Conservation (phyloP, 2,329 filamentous ascomycete genomes). For the Fusarium nematophilum region DNA sequence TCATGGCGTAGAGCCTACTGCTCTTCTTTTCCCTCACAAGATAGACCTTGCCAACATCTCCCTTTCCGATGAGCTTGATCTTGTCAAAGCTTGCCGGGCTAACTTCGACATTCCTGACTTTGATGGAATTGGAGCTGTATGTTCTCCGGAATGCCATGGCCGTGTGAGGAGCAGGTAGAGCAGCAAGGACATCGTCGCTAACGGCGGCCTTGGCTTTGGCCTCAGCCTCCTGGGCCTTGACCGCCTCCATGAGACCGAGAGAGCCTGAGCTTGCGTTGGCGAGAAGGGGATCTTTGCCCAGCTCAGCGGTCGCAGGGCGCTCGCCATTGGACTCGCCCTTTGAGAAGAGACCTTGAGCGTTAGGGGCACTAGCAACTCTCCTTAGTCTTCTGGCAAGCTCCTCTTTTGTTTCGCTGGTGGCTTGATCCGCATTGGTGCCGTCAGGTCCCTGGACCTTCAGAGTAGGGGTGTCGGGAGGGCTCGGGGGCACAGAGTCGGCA, state of each 20-base stretch:
- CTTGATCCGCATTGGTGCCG: constrained; percentile 72
- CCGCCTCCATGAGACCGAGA: constrained; percentile 51
- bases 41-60: constrained; percentile 98
- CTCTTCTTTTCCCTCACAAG: constrained; percentile 98
- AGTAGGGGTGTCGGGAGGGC: constrained; percentile 88
- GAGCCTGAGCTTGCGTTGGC: constrained; percentile 59
- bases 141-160: constrained; percentile 88
- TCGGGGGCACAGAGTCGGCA: constrained; percentile 90
- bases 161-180: constrained; percentile 74
- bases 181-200: constrained; percentile 64
- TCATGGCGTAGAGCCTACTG: constrained; percentile 95
- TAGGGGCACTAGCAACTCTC: constrained; percentile 94
- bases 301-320: constrained; percentile 85
- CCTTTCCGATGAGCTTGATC: constrained; percentile 99
- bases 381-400: constrained; percentile 93
- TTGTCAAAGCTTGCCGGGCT: constrained; percentile 97
- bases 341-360: constrained; percentile 90
- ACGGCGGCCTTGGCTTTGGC: constrained; percentile 53
- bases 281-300: constrained; percentile 82
- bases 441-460: constrained; percentile 78
- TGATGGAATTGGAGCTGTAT: constrained; percentile 99
- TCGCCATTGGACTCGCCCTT: constrained; percentile 66
- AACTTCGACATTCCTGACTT: constrained; percentile 96
- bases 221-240: constrained; percentile 36
- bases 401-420: constrained; percentile 86